Base-by-base conservation (phyloP, 257 asterid genomes). In the Capsicum rhomboideum region DNA sequence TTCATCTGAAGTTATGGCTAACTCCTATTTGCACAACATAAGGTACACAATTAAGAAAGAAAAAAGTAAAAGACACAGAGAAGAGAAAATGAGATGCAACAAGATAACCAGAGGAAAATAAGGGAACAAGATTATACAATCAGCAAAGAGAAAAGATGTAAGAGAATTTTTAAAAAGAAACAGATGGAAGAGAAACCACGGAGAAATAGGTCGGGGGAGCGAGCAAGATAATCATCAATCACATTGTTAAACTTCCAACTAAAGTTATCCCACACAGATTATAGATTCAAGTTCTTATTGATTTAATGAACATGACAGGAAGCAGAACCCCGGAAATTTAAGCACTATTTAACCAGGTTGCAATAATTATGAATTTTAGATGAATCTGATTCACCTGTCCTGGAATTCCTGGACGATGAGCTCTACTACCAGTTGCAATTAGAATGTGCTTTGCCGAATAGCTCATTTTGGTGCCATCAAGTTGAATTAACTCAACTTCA, bases 1-100 rank as follows among this genome's bases (percentile, higher is more conserved):
- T 87, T 97, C 99, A 84, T 97, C 99, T 18, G 99, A 97, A n/a
- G 99, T 97, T 85, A 97, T 97, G 58, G 92, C 97, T 83, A 97
- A 85, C 85, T 97, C 99, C 99, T 96, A 83, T 21, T 82, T n/a
- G 55, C 86, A 34, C 69, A 86, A 29, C 63, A 79, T 9, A 82
- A 29, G 56, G 42, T 82, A 50, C 74, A 37, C 53, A 29, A 28
- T 84, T 18, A 82, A n/a, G 61, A 67, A 44, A 54, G 54, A 37
- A 55, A 68, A 12, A 49, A 63, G 20, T 58, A 53, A 58, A 44
- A 55, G 77, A 58, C 26, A 14, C 29, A 46, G 72, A 71, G 34
- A 13, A 78, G 7, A 12, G 26, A 10, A 71, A 74, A 46, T 11
- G 28, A n/a, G 85, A 31, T 11, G 56, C 26, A 63, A 61, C 42